Evolutionary conservation across 2,329 filamentous ascomycete genomes (phyloP), one percentile per base, ranked within the genome.

Genomic region (Colletotrichum chrysophilum): DNA sequence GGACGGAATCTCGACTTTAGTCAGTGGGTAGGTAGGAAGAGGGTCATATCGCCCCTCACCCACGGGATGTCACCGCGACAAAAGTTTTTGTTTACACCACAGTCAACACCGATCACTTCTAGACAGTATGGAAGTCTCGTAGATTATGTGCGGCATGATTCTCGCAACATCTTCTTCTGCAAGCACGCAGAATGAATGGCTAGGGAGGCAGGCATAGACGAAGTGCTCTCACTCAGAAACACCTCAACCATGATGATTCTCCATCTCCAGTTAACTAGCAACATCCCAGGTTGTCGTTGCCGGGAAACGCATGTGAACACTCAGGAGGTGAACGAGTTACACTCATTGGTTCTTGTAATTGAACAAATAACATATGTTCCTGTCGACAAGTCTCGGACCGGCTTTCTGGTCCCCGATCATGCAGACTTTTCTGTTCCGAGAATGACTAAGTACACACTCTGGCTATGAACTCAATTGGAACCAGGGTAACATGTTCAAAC

Each of bases 31-130:
- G 58, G 28, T 24, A 61, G 28, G 0, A 21, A 14, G 26, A 61
- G 24, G 26, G 28, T 30, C 58, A 52, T 30, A 43, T 2, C 18
- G 32, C 32, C 32, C 30, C 12, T 36, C n/a, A 26, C 13, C 18
- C 24, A 14, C 69, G 69, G 58, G 9, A 70, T 70, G 68, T 70
- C 68, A 70, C 38, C 21, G 38, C 38, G 56, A 34, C 52, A 8
- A n/a, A 26, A 24, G 14, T 60, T 60, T 34, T 61, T 34, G 18
- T 58, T 55, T 58, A 62, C 56, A 70, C 28, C 18, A 12, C 28
- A 2, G 55, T 28, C 55, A 18, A 16, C 26, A 5, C 55, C 14
- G 16, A 13, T 52, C 43, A 52, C n/a, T 13, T 21, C 12, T 52
- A 7, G n/a, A 52, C n/a, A 3, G 43, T 21, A 3, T 24, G 10